Conservation (phyloP, 441 rosid species). For the Croton setiger region DNA sequence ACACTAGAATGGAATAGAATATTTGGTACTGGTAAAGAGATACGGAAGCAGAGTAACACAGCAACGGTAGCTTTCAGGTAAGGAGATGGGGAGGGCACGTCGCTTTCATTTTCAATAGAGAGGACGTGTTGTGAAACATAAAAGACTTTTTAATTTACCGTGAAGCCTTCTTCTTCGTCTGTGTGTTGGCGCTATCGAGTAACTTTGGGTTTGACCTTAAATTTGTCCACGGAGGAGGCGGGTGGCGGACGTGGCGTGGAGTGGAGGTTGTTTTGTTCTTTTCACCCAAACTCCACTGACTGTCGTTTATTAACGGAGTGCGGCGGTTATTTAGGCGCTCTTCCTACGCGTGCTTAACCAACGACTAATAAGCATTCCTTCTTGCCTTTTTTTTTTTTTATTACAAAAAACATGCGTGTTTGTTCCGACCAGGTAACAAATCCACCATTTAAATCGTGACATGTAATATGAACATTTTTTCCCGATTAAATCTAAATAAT, state of each 20-base stretch:
- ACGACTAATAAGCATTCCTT: not conserved
- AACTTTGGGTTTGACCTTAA: not conserved
- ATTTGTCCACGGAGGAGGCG: not conserved
- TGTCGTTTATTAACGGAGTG: slow-evolving; percentile 20
- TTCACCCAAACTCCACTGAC: not conserved
- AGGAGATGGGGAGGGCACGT: slow-evolving; percentile 9
- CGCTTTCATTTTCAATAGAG: slow-evolving; percentile 8
- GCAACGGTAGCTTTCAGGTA: slow-evolving; percentile 32
- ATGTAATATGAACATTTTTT: not conserved
- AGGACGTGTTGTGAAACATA: not conserved
- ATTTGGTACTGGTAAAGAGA: not conserved
- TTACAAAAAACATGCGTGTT: not conserved
- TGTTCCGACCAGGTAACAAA: not conserved
- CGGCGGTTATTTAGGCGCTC: not conserved
- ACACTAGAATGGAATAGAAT: slow-evolving; percentile 13
- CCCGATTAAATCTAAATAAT: too few species aligned
- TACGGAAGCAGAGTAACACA: slow-evolving; percentile 22
- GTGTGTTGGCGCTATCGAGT: not conserved
- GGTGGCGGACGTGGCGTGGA: too few species aligned
- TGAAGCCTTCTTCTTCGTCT: slow-evolving; percentile 4
- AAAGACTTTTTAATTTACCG: not conserved
- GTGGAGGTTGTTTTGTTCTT: not conserved
- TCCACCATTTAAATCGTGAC: slow-evolving; percentile 7
- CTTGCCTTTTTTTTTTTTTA: not conserved
- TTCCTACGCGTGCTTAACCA: not conserved